These are phyloP conservation scores for Gloeostereum incarnatum DNA, from an alignment of 768 basidiomycete genomes.

Conservation along the genomic window DNA sequence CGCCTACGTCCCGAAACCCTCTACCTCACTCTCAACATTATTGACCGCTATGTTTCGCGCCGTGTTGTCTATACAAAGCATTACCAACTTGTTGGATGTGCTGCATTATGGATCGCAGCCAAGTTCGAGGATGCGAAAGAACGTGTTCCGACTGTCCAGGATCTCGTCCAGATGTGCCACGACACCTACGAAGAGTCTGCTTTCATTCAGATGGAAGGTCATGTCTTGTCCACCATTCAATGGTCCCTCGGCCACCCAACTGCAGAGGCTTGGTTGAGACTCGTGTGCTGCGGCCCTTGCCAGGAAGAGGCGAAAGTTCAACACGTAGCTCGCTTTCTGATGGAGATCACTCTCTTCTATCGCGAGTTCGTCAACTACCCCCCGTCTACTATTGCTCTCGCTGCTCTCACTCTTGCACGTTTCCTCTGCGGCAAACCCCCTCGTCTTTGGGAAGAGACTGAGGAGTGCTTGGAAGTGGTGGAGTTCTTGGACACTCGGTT, in stretches of 20 bases:
- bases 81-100: constrained; percentile 98
- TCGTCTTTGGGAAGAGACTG: constrained; percentile 75
- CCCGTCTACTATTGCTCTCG: constrained; percentile 85
- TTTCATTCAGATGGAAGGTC: constrained; percentile 99
- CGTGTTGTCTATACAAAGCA: constrained; percentile 98
- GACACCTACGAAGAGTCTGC: constrained; percentile 96
- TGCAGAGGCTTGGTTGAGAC: constrained; percentile 93
- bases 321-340: constrained; percentile 93
- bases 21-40: constrained; percentile 96
- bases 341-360: constrained; percentile 99
- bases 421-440: constrained; percentile 78
- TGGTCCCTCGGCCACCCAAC: constrained; percentile 98
- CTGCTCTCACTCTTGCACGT: constrained; percentile 80
- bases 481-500: constrained; percentile 81
- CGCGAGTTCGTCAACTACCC: constrained; percentile 86
- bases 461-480: constrained; percentile 76
- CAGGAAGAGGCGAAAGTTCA: constrained; percentile 87
- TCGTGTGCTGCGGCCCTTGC: constrained; percentile 65
- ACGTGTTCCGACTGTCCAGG: constrained; percentile 91
- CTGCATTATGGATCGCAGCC: constrained; percentile 97
- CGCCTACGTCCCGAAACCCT: constrained; percentile 97
- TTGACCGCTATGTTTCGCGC: constrained; percentile 98
- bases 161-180: constrained; percentile 91
- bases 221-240: constrained; percentile 93
- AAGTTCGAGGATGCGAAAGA: constrained; percentile 99